These are phyloP conservation scores for Botrytis elliptica DNA, from an alignment of 2,329 filamentous ascomycete genomes.

Conservation along the genomic window DNA sequence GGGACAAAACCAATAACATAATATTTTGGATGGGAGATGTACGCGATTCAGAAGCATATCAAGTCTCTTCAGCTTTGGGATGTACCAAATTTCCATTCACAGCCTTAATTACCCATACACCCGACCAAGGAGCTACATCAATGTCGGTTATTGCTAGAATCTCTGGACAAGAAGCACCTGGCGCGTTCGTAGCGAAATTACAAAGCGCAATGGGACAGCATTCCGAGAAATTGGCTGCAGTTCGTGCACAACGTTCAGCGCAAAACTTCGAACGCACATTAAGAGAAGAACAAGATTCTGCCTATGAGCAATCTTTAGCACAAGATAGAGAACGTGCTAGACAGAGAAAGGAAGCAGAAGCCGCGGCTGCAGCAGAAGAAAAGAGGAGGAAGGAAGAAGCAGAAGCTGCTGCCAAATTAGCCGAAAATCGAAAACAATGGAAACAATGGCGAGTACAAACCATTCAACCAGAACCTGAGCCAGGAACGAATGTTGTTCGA, in stretches of 20 bases:
- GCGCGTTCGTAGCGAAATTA: constrained; percentile 74
- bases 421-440: constrained; percentile 64
- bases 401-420: constrained; percentile 54
- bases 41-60: constrained; percentile 89
- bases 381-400: constrained; percentile 59
- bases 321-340: constrained; percentile 82
- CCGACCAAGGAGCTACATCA: constrained; percentile 75
- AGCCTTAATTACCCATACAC: constrained; percentile 82
- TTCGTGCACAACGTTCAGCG: constrained; percentile 73
- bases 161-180: constrained; percentile 66
- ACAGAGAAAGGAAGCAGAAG: constrained; percentile 72
- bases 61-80: constrained; percentile 81
- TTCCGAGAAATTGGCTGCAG: constrained; percentile 69
- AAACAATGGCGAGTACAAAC: constrained; percentile 71
- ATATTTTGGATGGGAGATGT: constrained; percentile 93
- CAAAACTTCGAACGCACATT: constrained; percentile 79
- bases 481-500: constrained; percentile 68
- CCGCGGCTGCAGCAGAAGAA: constrained; percentile 65
- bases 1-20: constrained; percentile 73
- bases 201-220: constrained; percentile 72
- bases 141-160: constrained; percentile 89
- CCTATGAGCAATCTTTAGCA: constrained; percentile 89
- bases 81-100: constrained; percentile 93
- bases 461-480: constrained; percentile 66
- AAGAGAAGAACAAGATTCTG: constrained; percentile 84